Conservation (phyloP, 192 early-diverging fungal genomes). For the Coemansia sp. region DNA sequence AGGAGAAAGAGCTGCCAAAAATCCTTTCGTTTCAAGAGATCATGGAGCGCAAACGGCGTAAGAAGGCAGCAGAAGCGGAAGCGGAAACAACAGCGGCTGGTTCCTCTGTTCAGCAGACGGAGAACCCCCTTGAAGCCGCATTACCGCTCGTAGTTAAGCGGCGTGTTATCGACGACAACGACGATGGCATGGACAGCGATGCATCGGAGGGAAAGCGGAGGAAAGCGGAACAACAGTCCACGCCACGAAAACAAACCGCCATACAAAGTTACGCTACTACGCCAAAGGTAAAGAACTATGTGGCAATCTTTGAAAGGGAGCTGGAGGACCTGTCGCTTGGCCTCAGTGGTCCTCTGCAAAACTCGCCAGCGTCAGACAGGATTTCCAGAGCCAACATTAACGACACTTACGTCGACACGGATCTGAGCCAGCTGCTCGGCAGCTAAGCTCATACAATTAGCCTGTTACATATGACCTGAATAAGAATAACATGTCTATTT, state of each 20-base stretch:
- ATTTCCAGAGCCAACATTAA: conserved; percentile 31
- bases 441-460: not conserved
- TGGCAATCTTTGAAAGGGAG: conserved; percentile 39
- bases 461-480: too few species aligned
- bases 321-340: conserved; percentile 25
- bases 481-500: too few species aligned
- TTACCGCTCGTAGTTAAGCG: not conserved
- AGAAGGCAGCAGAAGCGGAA: conserved; percentile 12
- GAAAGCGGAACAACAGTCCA: not conserved
- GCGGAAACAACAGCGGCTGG: not conserved
- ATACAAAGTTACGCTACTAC: not conserved
- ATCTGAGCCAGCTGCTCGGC: conserved; percentile 22
- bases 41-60: conserved; percentile 43
- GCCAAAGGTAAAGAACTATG: conserved; percentile 20
- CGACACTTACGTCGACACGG: conserved; percentile 17
- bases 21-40: conserved; percentile 40
- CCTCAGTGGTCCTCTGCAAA: conserved; percentile 40
- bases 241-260: not conserved
- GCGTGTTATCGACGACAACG: not conserved
- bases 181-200: conserved; percentile 15
- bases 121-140: not conserved
- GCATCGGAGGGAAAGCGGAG: conserved; percentile 26
- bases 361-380: conserved; percentile 25
- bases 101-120: not conserved
- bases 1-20: conserved; percentile 19